A percentile compares a stretch with the other conserved stretches of the same genome.
phyloP scores from a whole-genome alignment of 1,284 basidiomycete species.

The Vanrija humicola region DNA sequence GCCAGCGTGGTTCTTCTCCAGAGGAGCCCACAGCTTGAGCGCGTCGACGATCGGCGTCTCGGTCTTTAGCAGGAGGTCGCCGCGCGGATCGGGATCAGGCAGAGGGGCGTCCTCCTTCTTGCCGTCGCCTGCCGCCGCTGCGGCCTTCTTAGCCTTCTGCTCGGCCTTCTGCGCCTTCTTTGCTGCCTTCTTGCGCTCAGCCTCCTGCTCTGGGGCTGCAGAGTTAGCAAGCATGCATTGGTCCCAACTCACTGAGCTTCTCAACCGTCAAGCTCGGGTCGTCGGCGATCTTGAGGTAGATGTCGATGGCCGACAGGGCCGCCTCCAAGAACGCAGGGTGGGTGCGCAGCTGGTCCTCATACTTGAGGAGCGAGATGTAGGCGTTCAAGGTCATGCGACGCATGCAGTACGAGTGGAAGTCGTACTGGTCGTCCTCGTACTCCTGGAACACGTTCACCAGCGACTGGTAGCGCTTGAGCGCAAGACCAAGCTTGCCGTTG shows the following conservation, averaged over 20 bases:
- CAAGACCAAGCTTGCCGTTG: constrained; percentile 66
- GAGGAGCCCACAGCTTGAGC: constrained; percentile 64
- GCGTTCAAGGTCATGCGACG: constrained; percentile 83
- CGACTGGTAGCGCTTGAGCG: constrained; percentile 80
- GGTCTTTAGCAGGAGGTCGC: constrained; percentile 63
- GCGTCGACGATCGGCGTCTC: constrained; percentile 73
- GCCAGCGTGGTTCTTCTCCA: constrained; percentile 57
- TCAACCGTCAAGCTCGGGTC: constrained; percentile 59
- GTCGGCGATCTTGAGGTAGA: constrained; percentile 72
- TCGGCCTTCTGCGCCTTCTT: constrained; percentile 90
- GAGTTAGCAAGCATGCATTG: constrained; percentile 5
- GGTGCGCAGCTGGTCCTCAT: constrained; percentile 74
- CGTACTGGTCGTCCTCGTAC: constrained; percentile 93
- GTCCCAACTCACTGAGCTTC: constrained; percentile 23
- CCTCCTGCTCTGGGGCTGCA: constrained; percentile 44
- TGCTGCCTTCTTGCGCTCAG: constrained; percentile 59
- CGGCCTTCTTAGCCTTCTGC: constrained; percentile 69
- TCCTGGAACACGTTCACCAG: constrained; percentile 74
- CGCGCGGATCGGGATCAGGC: constrained; percentile 77
- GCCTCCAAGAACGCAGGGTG: constrained; percentile 73
- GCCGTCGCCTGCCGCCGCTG: constrained; percentile 58
- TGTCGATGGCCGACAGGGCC: constrained; percentile 68
- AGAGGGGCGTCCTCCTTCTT: constrained; percentile 62
- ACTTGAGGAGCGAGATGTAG: constrained; percentile 77
- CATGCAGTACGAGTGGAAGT: constrained; percentile 94